phyloP scores from a whole-genome alignment of 2,329 filamentous ascomycete species.

The Beauveria sp. region DNA sequence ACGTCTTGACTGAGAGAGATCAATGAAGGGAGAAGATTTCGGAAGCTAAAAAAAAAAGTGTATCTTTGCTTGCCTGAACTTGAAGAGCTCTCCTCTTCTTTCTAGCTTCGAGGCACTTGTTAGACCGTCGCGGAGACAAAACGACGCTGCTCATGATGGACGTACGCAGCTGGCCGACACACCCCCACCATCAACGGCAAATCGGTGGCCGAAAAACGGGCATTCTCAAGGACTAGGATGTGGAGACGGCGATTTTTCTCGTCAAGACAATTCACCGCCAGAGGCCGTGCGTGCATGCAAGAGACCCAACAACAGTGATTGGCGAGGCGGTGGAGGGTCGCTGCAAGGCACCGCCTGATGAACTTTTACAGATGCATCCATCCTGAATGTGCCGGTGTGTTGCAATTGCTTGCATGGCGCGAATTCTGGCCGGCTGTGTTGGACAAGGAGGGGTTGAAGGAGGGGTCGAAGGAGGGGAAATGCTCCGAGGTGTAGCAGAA shows the following conservation, averaged over 20 bases:
- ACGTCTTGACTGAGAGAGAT: too few relatives aligned
- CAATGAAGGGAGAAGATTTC: background rate
- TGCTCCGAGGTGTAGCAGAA: background rate
- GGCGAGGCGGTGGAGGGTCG: background rate
- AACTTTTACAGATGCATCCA: background rate
- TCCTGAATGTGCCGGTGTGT: background rate
- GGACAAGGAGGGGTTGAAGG: background rate
- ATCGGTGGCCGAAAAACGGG: background rate
- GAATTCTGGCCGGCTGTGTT: background rate
- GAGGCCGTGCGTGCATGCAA: conserved; percentile 6
- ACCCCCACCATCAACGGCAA: background rate
- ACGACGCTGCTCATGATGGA: background rate
- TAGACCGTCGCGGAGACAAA: background rate
- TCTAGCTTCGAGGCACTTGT: too few relatives aligned
- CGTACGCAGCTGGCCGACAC: background rate
- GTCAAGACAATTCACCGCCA: conserved; percentile 3
- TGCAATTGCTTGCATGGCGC: background rate
- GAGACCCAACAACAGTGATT: conserved; percentile 3
- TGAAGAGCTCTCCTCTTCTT: too few relatives aligned
- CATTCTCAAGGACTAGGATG: background rate
- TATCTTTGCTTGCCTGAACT: background rate
- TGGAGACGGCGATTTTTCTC: background rate
- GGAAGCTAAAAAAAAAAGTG: background rate
- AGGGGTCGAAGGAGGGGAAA: background rate
- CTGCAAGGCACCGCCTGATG: background rate